These are phyloP conservation scores for Rugonectria rugulosa DNA, from an alignment of 2,329 filamentous ascomycete genomes.

Conservation along the genomic window DNA sequence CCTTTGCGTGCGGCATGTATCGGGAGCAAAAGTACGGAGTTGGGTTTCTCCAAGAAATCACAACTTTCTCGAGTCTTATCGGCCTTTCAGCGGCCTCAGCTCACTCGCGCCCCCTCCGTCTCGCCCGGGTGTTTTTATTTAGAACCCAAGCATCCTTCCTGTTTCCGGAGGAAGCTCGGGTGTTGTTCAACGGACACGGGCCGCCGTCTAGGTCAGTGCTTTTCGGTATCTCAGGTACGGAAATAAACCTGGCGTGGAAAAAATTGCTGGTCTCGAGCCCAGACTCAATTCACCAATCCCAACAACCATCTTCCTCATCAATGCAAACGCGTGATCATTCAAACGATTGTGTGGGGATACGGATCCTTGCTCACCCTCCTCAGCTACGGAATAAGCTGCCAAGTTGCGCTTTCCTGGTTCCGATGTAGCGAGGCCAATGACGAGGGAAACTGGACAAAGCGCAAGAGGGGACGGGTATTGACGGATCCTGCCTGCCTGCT, in stretches of 20 bases:
- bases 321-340: conserved; percentile 20
- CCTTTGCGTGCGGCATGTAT: conserved; percentile 6
- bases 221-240: too few species aligned
- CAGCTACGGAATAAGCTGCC: too few species aligned
- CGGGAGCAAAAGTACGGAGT: not conserved
- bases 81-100: not conserved
- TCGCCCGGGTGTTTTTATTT: not conserved
- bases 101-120: not conserved
- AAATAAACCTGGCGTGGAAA: too few species aligned
- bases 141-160: too few species aligned
- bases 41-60: too few species aligned
- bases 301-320: conserved; percentile 23
- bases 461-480: not conserved
- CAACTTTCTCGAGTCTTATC: not conserved
- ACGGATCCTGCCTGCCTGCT: not conserved
- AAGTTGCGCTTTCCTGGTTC: not conserved
- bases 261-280: too few species aligned
- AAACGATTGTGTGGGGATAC: conserved; percentile 21
- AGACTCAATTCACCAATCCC: conserved; percentile 12
- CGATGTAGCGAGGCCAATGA: conserved; percentile 23
- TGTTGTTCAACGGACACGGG: not conserved
- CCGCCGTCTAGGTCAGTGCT: too few species aligned
- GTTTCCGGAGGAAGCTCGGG: too few species aligned
- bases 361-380: not conserved
- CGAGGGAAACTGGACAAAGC: not conserved